phyloP scores from a whole-genome alignment of 192 early-diverging fungal genomes.

The Podila horticola region DNA sequence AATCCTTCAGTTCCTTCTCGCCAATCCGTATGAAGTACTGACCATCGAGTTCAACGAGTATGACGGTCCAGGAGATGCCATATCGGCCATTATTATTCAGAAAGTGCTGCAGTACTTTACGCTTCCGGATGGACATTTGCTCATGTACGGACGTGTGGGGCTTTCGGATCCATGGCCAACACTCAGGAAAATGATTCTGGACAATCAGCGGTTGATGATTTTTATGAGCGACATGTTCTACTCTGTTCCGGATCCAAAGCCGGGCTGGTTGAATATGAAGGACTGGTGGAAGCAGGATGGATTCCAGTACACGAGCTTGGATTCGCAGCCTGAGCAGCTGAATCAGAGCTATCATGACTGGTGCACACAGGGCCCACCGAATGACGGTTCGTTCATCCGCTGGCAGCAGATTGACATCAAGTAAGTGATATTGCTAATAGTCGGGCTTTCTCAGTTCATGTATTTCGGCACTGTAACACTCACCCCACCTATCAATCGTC shows the following conservation, averaged over 20 bases:
- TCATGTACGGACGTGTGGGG: conserved; percentile 18
- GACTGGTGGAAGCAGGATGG: conserved; percentile 38
- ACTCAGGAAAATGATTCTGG: conserved; percentile 50
- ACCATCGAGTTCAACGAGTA: conserved; percentile 51
- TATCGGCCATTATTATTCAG: conserved; percentile 14
- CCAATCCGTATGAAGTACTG: conserved; percentile 53
- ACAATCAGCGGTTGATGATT: conserved; percentile 45
- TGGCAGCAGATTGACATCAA: conserved; percentile 57
- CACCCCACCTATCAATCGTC: neutral
- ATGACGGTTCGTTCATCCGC: conserved; percentile 14
- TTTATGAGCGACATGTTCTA: conserved; percentile 39
- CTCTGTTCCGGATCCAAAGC: conserved; percentile 22
- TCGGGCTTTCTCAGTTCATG: neutral
- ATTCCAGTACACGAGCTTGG: conserved; percentile 29
- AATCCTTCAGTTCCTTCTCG: conserved; percentile 37
- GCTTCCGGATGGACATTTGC: conserved; percentile 10
- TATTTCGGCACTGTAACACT: neutral
- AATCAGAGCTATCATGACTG: conserved; percentile 34
- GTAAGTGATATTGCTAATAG: conserved; percentile 23
- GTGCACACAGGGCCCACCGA: conserved; percentile 25
- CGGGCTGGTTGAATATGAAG: conserved; percentile 41
- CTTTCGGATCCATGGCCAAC: conserved; percentile 32
- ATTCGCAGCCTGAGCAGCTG: conserved; percentile 17
- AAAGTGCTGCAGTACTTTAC: conserved; percentile 49
- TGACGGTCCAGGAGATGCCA: conserved; percentile 16